Evolutionary conservation across 371 early-diverging fungal genomes (phyloP), one percentile per base, ranked within the genome.

Genomic region (Mucor lusitanicus): DNA sequence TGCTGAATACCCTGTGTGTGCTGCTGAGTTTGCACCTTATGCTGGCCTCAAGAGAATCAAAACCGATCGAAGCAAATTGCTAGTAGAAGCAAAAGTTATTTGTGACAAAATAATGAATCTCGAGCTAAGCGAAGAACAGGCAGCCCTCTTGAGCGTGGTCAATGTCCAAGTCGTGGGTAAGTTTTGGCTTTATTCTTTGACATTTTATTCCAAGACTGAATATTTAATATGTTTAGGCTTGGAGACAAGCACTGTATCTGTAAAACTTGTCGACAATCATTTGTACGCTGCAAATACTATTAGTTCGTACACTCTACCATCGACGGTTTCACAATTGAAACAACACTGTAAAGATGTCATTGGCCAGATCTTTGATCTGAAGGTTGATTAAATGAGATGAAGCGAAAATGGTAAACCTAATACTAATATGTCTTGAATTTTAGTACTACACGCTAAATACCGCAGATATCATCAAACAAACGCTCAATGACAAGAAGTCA

Each of bases 121-220:
- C 8, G 28, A 54, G 40, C 54, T 37, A 0, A 55, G 37, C 27
- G 39, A 63, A 63, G 39, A 37, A 63, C 23, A 53, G 11, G 27
- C 13, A 21, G 12, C 35, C n/a, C 17, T 42, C 27, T 39, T 63
- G 28, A 54, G 37, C 3, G 17, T 54, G 3, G 39, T 63, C 23
- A 54, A 53, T 39, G 6, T 54, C 0, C 63, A 54, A 19, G 55
- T 63, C 23, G 40, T 54, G 55, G 55, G 55, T 63, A 63, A 54
- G 27, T 6, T 54, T 55, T 63, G 25, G 19, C 63, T 39, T 42
- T 15, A 13, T 42, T 42, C 17, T 48, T 61, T 61, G 3, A 48
- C 63, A 55, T 63, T 40, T 54, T 55, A 63, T 63, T 54, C 55
- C 63, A 55, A 17, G 53, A 61, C 61, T 61, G 48, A 61, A 61